Conservation (phyloP, 441 rosid genomes). For the Capsella rubella region DNA sequence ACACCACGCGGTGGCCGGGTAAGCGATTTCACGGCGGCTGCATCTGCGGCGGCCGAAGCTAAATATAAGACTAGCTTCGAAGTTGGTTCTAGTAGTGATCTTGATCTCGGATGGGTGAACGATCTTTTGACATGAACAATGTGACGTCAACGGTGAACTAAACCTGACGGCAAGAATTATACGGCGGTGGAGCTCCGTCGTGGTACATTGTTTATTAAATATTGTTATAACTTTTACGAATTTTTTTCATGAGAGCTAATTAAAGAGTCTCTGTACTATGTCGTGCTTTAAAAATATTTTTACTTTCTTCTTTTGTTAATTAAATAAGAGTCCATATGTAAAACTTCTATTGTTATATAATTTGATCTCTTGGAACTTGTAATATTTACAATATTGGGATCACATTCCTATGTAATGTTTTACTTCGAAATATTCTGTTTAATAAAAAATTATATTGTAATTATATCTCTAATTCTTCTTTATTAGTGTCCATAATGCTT, state of each 20-base stretch:
- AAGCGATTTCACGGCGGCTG: constrained; percentile 22
- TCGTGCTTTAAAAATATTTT: background rate
- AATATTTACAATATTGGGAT: constrained; percentile 22
- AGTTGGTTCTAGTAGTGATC: constrained; percentile 47
- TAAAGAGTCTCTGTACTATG: constrained; percentile 39
- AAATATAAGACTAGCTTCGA: constrained; percentile 23
- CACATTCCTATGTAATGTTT: constrained; percentile 40
- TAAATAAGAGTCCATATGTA: background rate
- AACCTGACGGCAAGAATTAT: background rate
- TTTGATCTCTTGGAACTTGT: constrained; percentile 42
- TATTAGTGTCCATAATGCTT: background rate
- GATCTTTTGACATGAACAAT: constrained; percentile 68
- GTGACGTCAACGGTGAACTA: background rate
- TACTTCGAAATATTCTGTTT: constrained; percentile 41
- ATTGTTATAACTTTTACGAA: constrained; percentile 13
- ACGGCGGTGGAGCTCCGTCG: constrained; percentile 18
- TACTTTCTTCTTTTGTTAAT: background rate
- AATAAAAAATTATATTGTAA: constrained; percentile 10
- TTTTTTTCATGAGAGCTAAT: constrained; percentile 16
- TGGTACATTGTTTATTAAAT: constrained; percentile 3
- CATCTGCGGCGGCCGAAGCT: constrained; percentile 1
- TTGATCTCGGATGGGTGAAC: constrained; percentile 90
- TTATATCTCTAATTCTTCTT: background rate
- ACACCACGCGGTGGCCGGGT: constrained; percentile 26
- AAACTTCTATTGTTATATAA: constrained; percentile 3